Conservation (phyloP, 2,329 filamentous ascomycete genomes). For the Ophiostoma populinum region DNA sequence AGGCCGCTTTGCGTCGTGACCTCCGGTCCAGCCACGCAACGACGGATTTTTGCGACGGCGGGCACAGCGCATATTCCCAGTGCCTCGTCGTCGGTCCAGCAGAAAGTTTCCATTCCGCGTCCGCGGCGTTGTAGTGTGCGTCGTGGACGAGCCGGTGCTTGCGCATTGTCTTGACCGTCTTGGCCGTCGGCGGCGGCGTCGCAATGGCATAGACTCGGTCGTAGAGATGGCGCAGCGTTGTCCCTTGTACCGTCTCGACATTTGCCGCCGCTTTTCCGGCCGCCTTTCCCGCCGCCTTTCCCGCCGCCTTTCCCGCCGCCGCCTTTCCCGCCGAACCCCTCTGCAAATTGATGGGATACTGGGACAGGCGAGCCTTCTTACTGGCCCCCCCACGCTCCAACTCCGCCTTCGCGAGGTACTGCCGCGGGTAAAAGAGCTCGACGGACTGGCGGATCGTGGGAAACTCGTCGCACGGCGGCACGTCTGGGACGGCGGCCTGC, state of each 20-base stretch:
- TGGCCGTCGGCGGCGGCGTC: not conserved
- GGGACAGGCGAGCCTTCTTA: no score
- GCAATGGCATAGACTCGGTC: not conserved
- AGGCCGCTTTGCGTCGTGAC: conserved; percentile 16
- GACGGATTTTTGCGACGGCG: conserved; percentile 57
- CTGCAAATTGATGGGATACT: no score
- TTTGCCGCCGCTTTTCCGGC: no score
- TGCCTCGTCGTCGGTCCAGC: not conserved
- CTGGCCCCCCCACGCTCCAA: not conserved
- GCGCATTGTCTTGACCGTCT: conserved; percentile 2
- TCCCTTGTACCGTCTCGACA: not conserved
- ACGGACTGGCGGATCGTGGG: conserved; percentile 70
- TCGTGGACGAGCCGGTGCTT: conserved; percentile 59
- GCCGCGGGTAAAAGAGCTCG: conserved; percentile 76
- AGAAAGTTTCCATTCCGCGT: conserved; percentile 11
- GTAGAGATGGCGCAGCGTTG: not conserved
- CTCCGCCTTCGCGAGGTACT: no score
- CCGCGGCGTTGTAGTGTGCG: conserved; percentile 69
- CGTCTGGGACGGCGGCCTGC: conserved; percentile 17
- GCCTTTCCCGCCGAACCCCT: no score
- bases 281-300: no score
- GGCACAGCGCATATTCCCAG: conserved; percentile 61
- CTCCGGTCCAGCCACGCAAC: conserved; percentile 41
- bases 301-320: no score
- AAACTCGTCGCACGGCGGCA: conserved; percentile 27